A percentile compares a stretch with the other conserved stretches of the same genome.
Conservation (phyloP, 2,329 filamentous ascomycete genomes). For the Aphanoascus verrucosus region DNA sequence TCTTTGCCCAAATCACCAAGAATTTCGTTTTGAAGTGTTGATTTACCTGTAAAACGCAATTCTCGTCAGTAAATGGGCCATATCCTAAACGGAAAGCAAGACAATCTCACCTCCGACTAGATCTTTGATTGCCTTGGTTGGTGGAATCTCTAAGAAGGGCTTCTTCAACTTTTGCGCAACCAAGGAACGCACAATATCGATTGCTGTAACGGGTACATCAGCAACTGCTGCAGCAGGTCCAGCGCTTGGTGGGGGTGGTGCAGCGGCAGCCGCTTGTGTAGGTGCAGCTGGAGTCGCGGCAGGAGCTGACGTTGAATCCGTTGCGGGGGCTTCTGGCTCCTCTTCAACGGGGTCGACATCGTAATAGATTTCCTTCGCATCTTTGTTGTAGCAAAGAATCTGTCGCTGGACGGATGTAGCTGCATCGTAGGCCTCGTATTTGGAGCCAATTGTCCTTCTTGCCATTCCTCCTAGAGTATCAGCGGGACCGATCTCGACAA, state of each 20-base stretch:
- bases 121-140: constrained; percentile 97
- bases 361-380: constrained; percentile 98
- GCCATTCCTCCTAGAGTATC: constrained; percentile 98
- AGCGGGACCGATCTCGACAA: constrained; percentile 93
- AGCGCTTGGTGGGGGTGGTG: constrained; percentile 53
- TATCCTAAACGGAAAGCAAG: neutral
- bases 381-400: constrained; percentile 99
- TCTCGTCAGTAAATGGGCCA: constrained; percentile 15
- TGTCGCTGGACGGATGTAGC: constrained; percentile 93
- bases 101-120: constrained; percentile 73
- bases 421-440: constrained; percentile 97
- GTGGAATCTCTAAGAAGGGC: constrained; percentile 70
- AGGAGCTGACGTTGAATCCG: constrained; percentile 29
- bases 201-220: constrained; percentile 75
- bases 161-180: constrained; percentile 99
- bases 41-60: constrained; percentile 60
- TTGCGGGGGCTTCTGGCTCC: constrained; percentile 45
- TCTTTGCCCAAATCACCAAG: constrained; percentile 95
- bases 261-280: constrained; percentile 43
- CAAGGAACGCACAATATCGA: constrained; percentile 79
- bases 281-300: constrained; percentile 34
- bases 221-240: constrained; percentile 79
- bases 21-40: constrained; percentile 96
- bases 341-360: constrained; percentile 94
- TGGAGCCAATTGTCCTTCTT: constrained; percentile 85